Base-by-base conservation (phyloP, 345 rosid species). In the Syzygium jambos region DNA sequence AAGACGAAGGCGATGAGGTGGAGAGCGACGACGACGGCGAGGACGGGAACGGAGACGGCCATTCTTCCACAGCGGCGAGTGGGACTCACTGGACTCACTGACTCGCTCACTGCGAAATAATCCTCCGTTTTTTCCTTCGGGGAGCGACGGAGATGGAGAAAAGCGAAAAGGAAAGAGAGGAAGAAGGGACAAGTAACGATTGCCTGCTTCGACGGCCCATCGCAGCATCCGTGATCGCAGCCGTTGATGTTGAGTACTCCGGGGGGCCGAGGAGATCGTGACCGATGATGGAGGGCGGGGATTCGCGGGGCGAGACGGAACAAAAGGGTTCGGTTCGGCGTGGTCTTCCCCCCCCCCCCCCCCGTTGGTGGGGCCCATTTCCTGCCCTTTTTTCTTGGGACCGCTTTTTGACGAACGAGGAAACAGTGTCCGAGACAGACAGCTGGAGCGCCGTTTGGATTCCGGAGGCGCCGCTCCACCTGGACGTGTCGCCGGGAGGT, bases 1-100 rank as follows among this genome's bases (percentile, higher is more conserved):
- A 96, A 90, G 87, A 96, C 95, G 89, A 98, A 98, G 91, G 99
- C 98, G 86, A 98, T 89, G 93, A 95, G 94, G 89, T 98, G 97
- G 84, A 96, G 98, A 57, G 96, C 88, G 61, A 88, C 91, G 90
- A 94, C 55, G 90, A 90, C 54, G 86, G 93, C 96, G 78, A 96
- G 84, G 80, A 95, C 86, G 51, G 95, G 80, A 49, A 98, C 89
- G 52, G 98, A 96, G 88, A 95, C 85, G 2, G 97, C 99, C 99
- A 95, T 98, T 46, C 38, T 65, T 25, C 21, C 25, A 12, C 80
- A 11, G 80, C 25, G 13, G 46, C 78, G 22, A 65, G 49, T 6
- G 78, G 63, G n/a, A 23, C n/a, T 23, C 29, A 23, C 6, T 15
- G 27, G 59, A 55, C 59, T 55, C 59, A 34, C 78, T 34, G 46